These are phyloP conservation scores for Dalbergia cultrata DNA, from an alignment of 306 rosid species.

Conservation along the genomic window DNA sequence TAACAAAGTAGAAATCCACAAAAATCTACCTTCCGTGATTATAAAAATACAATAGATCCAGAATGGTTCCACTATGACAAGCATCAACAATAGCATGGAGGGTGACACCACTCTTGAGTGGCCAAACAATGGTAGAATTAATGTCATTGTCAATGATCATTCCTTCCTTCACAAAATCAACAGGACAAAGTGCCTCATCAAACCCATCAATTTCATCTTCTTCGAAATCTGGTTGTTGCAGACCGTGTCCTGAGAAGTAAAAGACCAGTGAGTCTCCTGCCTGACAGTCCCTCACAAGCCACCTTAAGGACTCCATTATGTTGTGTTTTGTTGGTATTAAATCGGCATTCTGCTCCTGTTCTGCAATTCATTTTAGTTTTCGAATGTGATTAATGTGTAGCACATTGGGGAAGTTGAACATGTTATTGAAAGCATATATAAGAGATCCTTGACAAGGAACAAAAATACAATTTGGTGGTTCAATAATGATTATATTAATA, in stretches of 20 bases:
- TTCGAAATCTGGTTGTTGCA: constrained; percentile 69
- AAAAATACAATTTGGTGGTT: not conserved
- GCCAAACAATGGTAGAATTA: constrained; percentile 72
- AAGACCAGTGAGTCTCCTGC: constrained; percentile 77
- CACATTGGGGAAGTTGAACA: constrained; percentile 9
- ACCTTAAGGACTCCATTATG: constrained; percentile 63
- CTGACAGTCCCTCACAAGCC: constrained; percentile 81
- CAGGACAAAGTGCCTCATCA: constrained; percentile 79
- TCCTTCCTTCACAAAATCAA: constrained; percentile 72
- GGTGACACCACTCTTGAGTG: constrained; percentile 70
- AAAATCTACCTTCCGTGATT: constrained; percentile 43
- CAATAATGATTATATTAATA: not conserved
- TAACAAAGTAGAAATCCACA: not conserved
- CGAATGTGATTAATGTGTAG: not conserved
- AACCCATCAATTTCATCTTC: constrained; percentile 74
- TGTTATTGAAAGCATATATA: not conserved
- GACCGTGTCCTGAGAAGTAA: constrained; percentile 91
- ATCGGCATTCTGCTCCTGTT: constrained; percentile 42
- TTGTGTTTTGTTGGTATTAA: constrained; percentile 72
- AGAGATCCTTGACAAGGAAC: not conserved
- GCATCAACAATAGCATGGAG: constrained; percentile 90
- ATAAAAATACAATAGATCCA: constrained; percentile 68
- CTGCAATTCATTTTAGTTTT: constrained; percentile 46
- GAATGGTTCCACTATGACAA: constrained; percentile 88
- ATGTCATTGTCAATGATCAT: constrained; percentile 71